Base-by-base conservation (phyloP, 352 stramenopile species). In the Phytophthora brassicae region DNA sequence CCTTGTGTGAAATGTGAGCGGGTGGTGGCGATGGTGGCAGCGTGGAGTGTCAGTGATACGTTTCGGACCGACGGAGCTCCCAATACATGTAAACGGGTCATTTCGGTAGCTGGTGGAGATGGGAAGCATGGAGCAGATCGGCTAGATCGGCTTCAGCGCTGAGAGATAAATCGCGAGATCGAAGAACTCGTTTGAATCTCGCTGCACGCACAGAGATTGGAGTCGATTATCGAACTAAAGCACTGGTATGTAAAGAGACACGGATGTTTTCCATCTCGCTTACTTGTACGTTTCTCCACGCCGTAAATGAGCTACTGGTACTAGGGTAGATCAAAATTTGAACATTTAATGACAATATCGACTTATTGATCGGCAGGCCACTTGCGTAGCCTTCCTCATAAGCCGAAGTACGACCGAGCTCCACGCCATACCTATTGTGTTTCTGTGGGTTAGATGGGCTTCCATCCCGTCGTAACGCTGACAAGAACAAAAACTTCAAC, bases 151-250 rank as follows among this genome's bases (percentile, higher is more conserved):
- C 26, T 31, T 31, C 26, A 31, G 26, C 4, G 26, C 26, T n/a
- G 60, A 63, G 52, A 67, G 44, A 63, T 67, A 46, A 33, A n/a
- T 33, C 28, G n/a, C 19, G 11, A 41, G 59, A 67, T 67, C 28
- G 41, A 43, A 43, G 2, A 43, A 43, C 16, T 9, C 12, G 22
- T 26, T 26, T 17, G 20, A 48, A 58, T 64, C 17, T 68, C 60
- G 29, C 45, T 60, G 31, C 57, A 59, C 48, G 48, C 13, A 22
- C 42, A 17, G 2, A 4, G 11, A 14, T 31, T 33, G 11, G 12
- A 22, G 28, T 33, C 3, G n/a, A n/a, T n/a, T n/a, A n/a, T n/a
- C n/a, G n/a, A n/a, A n/a, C n/a, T n/a, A 9, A n/a, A 48, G 42
- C 6, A 19, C 12, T 49, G 20, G 22, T 31, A 31, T 33, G 13